phyloP scores from a whole-genome alignment of 2,329 filamentous ascomycete genomes.

The Aureobasidium sp. region DNA sequence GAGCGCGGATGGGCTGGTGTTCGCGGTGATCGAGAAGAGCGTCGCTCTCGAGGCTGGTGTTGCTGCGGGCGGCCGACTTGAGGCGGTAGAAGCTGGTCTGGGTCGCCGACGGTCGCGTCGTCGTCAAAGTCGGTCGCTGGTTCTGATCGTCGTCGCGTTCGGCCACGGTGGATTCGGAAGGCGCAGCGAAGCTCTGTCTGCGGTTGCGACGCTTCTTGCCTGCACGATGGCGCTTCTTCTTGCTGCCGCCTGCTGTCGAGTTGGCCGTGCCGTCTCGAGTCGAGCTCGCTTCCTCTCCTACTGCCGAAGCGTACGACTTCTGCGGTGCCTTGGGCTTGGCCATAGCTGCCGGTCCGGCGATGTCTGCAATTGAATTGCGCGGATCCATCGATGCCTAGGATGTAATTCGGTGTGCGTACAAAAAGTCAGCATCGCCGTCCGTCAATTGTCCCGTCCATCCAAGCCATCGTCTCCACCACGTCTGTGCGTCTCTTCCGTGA shows the following conservation, averaged over 20 bases:
- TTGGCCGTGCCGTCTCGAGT: not conserved
- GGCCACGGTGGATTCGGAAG: conserved; percentile 49
- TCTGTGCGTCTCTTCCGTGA: not conserved
- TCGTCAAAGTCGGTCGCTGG: conserved; percentile 34
- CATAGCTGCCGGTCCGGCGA: conserved; percentile 3
- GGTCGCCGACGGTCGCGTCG: conserved; percentile 30
- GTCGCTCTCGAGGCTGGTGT: conserved; percentile 83
- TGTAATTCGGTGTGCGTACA: not conserved
- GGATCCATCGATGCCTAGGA: not conserved
- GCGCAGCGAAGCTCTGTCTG: conserved; percentile 71
- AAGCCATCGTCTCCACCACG: not conserved
- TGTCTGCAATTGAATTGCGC: conserved; percentile 5
- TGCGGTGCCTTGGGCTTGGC: not conserved
- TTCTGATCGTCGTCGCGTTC: conserved; percentile 44
- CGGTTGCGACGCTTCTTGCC: conserved; percentile 71
- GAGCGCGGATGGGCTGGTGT: conserved; percentile 33
- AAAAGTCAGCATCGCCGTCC: not conserved
- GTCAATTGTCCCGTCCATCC: not conserved
- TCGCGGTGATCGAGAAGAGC: conserved; percentile 70
- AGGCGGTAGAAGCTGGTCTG: conserved; percentile 49
- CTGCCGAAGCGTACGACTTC: not conserved
- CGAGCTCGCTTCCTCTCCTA: not conserved
- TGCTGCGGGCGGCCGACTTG: conserved; percentile 56
- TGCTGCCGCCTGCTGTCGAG: conserved; percentile 22
- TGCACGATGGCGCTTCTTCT: conserved; percentile 67